Percentiles rank a stretch among this genome's conserved stretches.
Evolutionary conservation across 2,329 filamentous ascomycete species (phyloP).

Genomic region (Aspergillus ustus): DNA sequence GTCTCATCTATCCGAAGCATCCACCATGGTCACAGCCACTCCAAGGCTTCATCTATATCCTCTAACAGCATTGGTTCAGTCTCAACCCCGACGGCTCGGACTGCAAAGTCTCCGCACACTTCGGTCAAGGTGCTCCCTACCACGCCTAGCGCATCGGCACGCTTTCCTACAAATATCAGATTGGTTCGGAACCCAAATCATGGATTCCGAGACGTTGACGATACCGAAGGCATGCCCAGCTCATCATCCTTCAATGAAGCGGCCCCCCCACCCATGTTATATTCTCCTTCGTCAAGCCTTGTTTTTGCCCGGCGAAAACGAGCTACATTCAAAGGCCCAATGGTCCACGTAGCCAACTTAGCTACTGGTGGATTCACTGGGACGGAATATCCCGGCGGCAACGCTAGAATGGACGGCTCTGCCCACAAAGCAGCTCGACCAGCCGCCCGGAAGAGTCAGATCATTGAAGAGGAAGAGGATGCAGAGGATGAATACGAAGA

Average conservation of each 20-base stretch:
- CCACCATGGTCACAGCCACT: conserved; percentile 86
- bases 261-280: conserved; percentile 40
- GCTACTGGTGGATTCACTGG: conserved; percentile 38
- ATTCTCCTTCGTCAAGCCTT: conserved; percentile 48
- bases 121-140: conserved; percentile 95
- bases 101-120: conserved; percentile 77
- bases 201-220: conserved; percentile 32
- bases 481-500: conserved; percentile 47
- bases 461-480: conserved; percentile 52
- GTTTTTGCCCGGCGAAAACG: conserved; percentile 53
- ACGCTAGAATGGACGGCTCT: conserved; percentile 27
- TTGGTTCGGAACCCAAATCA: conserved; percentile 65
- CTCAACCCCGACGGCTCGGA: conserved; percentile 67
- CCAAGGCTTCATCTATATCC: conserved; percentile 91
- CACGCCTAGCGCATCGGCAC: conserved; percentile 71
- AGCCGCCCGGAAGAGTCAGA: conserved; percentile 44
- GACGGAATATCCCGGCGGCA: conserved; percentile 39
- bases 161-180: conserved; percentile 85
- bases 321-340: conserved; percentile 52
- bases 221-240: conserved; percentile 30
- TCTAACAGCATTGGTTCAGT: conserved; percentile 75
- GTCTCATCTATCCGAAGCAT: conserved; percentile 92
- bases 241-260: conserved; percentile 44
- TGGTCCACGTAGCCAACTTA: conserved; percentile 45
- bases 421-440: conserved; percentile 29